Conservation (phyloP, 768 basidiomycete species). For the Dioszegia crocea region DNA sequence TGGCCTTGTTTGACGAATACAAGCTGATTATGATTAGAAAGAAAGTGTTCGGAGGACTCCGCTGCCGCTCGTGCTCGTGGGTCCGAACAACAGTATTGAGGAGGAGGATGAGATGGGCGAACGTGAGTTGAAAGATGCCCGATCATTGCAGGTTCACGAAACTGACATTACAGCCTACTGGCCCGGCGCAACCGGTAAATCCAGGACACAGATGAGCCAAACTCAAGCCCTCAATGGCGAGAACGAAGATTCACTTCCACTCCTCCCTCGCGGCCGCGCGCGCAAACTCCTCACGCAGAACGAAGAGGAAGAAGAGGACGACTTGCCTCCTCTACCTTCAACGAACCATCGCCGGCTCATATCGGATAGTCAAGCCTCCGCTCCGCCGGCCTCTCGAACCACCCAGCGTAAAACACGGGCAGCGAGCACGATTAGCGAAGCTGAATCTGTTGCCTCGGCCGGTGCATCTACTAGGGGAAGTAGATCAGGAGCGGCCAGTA, state of each 20-base stretch:
- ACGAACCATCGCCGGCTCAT: conserved; percentile 5
- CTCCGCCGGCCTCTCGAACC: not conserved
- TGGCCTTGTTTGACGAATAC: not conserved
- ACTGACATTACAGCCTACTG: conserved; percentile 33
- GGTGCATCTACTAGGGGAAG: not conserved
- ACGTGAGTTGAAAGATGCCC: conserved; percentile 21
- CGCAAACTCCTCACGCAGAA: conserved; percentile 16
- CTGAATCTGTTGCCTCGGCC: conserved; percentile 9
- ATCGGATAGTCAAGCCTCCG: not conserved
- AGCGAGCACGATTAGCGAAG: conserved; percentile 18
- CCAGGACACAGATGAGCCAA: not conserved
- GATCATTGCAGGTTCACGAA: not conserved
- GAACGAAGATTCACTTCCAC: conserved; percentile 29
- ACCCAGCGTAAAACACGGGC: conserved; percentile 17
- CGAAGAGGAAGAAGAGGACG: conserved; percentile 15
- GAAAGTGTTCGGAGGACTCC: conserved; percentile 31
- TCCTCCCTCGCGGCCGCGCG: conserved; percentile 18
- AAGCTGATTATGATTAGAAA: conserved; percentile 27
- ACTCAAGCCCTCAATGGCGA: conserved; percentile 15
- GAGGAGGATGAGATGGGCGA: conserved; percentile 37
- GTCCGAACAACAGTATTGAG: conserved; percentile 1
- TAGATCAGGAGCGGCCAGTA: no score
- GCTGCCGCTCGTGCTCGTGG: conserved; percentile 27
- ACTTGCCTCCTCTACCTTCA: conserved; percentile 1
- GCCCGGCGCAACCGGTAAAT: conserved; percentile 6